Evolutionary conservation across 371 early-diverging fungal species (phyloP).

Genomic region (Mucor circinelloides): DNA sequence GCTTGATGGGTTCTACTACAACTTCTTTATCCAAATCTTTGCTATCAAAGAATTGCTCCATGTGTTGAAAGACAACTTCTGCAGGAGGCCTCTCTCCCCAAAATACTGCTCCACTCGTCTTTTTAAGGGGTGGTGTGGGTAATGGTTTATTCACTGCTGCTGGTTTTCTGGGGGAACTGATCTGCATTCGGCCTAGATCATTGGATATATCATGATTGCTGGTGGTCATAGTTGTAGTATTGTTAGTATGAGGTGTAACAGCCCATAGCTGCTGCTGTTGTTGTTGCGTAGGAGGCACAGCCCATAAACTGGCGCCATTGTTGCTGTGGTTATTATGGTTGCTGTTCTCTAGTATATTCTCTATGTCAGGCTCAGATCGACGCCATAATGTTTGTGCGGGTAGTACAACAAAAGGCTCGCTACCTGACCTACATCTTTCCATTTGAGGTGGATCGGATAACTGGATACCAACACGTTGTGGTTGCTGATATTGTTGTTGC

Average conservation of each 20-base stretch:
- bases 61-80: conserved; percentile 71
- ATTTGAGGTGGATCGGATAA: conserved; percentile 36
- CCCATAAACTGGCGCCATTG: conserved; percentile 23
- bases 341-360: background rate
- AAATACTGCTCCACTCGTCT: conserved; percentile 20
- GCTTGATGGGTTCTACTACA: conserved; percentile 22
- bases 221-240: background rate
- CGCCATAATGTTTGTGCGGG: conserved; percentile 6
- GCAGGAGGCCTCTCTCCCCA: conserved; percentile 80
- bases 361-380: conserved; percentile 10
- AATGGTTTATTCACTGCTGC: background rate
- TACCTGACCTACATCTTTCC: background rate
- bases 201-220: background rate
- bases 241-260: background rate
- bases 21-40: conserved; percentile 80
- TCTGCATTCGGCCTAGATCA: background rate
- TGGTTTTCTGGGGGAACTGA: background rate
- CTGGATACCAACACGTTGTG: conserved; percentile 29
- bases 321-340: conserved; percentile 15
- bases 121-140: conserved; percentile 3
- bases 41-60: conserved; percentile 76
- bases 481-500: background rate
- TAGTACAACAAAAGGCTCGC: background rate
- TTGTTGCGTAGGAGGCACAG: conserved; percentile 25
- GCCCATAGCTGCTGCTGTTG: conserved; percentile 8